Evolutionary conservation across 257 asterid species (phyloP).

Genomic region (Craterostigma plantagineum): DNA sequence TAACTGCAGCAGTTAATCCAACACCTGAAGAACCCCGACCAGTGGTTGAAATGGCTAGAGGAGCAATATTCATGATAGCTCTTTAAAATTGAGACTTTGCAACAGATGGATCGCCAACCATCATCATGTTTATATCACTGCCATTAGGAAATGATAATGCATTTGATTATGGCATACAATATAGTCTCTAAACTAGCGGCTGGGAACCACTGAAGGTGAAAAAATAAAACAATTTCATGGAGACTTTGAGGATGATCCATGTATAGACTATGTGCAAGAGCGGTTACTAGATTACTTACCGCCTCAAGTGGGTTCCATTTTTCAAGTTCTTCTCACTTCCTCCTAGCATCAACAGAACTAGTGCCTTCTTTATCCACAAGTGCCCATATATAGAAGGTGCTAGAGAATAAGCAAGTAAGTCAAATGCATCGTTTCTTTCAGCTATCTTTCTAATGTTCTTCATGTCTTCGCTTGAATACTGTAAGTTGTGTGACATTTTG

Average conservation of each 20-base stretch:
- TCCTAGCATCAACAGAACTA: constrained; percentile 83
- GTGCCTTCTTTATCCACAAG: constrained; percentile 87
- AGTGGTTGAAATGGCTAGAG: constrained; percentile 91
- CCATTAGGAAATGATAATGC: constrained; percentile 3
- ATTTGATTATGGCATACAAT: no score
- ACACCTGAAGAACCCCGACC: constrained; percentile 99
- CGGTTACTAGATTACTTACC: constrained; percentile 30
- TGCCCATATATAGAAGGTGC: constrained; percentile 97
- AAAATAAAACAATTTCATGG: not conserved
- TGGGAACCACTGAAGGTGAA: constrained; percentile 5
- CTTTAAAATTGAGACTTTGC: constrained; percentile 94
- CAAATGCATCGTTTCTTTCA: constrained; percentile 57
- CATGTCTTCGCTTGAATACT: constrained; percentile 59
- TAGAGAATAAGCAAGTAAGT: constrained; percentile 74
- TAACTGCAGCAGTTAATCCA: constrained; percentile 98
- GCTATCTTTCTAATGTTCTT: constrained; percentile 58
- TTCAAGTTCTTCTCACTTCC: constrained; percentile 89
- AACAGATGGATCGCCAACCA: constrained; percentile 99
- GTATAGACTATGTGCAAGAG: not conserved
- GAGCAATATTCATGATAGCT: constrained; percentile 94
- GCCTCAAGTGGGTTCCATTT: constrained; percentile 92
- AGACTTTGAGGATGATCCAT: not conserved
- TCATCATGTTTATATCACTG: constrained; percentile 98
- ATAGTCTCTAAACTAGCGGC: constrained; percentile 5
- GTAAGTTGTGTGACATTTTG: constrained; percentile 59